Base-by-base conservation (phyloP, 2,329 filamentous ascomycete species). In the Penicillium aurantiogriseum region DNA sequence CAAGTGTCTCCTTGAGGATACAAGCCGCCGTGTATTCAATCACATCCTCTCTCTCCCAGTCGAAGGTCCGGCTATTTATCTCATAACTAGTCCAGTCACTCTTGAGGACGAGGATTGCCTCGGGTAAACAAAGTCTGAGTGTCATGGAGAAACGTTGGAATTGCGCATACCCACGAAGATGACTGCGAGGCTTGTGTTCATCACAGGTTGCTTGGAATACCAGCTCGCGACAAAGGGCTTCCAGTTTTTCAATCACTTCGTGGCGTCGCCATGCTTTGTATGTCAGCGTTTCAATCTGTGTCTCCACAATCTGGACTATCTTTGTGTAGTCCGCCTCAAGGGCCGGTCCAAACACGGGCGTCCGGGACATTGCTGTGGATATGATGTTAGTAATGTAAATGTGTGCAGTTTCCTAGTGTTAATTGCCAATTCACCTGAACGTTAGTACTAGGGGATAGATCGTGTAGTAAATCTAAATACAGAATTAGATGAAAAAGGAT, bases 91-190 rank as follows among this genome's bases (percentile, higher is more conserved):
- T 52, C 29, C 50, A n/a, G 9, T 52, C 19, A 17, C 40, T 36
- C 7, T 7, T 3, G 2, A 52, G 31, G 11, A 36, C 11, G 2
- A 46, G 15, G n/a, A 52, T 36, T 13, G 21, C 50, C 23, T 46
- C 40, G 0, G 50, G 50, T 27, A 52, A 19, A 4, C 11, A 45
- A 27, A 45, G 39, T 13, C 50, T 45, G 7, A 52, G 50, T 4
- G 50, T 52, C 50, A 46, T 36, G 11, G 6, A 52, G 2, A 52
- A 45, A 5, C 39, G 50, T 25, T 36, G 50, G 50, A 52, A 52
- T 10, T 45, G 50, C 8, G 31, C 21, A 29, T 52, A 36, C 3
- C 50, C 39, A 15, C 7, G 17, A 27, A 52, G 50, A 21, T 45
- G 23, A 3, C 11, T 45, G 17, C 39, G 50, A 52, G 40, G 29